phyloP scores from a whole-genome alignment of 257 asterid species.

The Penstemon newberryi region DNA sequence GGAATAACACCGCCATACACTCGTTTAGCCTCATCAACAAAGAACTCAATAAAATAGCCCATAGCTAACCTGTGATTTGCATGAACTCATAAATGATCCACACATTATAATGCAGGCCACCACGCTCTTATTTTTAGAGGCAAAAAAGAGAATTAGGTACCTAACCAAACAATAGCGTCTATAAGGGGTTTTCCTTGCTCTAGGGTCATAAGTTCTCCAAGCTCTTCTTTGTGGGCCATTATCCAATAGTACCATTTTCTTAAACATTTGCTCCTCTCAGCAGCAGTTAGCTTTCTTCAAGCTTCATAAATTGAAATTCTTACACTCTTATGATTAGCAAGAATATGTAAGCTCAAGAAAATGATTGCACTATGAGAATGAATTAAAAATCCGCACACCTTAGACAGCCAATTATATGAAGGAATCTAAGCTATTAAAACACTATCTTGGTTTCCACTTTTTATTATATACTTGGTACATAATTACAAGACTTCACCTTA shows the following conservation, averaged over 20 bases:
- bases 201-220: slow-evolving; percentile 88
- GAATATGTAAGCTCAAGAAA: slow-evolving; percentile 5
- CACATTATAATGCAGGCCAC: slow-evolving; percentile 6
- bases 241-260: slow-evolving; percentile 87
- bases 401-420: not conserved
- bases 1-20: slow-evolving; percentile 95
- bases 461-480: not conserved
- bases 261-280: slow-evolving; percentile 83
- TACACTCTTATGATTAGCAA: slow-evolving; percentile 19
- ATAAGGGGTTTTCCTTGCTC: slow-evolving; percentile 96
- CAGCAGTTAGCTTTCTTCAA: slow-evolving; percentile 93
- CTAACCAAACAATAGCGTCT: slow-evolving; percentile 87
- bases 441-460: not conserved
- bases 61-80: slow-evolving; percentile 63
- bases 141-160: slow-evolving; percentile 42
- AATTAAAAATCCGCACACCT: slow-evolving; percentile 7
- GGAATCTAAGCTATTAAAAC: not conserved
- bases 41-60: slow-evolving; percentile 89
- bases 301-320: slow-evolving; percentile 45
- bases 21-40: slow-evolving; percentile 95
- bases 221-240: slow-evolving; percentile 82
- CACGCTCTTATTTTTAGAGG: not conserved
- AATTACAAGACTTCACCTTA: too few species aligned
- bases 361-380: slow-evolving; percentile 11
- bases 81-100: slow-evolving; percentile 21